These are phyloP conservation scores for Puccinia polysora DNA, from an alignment of 1,284 basidiomycete species.

Conservation along the genomic window DNA sequence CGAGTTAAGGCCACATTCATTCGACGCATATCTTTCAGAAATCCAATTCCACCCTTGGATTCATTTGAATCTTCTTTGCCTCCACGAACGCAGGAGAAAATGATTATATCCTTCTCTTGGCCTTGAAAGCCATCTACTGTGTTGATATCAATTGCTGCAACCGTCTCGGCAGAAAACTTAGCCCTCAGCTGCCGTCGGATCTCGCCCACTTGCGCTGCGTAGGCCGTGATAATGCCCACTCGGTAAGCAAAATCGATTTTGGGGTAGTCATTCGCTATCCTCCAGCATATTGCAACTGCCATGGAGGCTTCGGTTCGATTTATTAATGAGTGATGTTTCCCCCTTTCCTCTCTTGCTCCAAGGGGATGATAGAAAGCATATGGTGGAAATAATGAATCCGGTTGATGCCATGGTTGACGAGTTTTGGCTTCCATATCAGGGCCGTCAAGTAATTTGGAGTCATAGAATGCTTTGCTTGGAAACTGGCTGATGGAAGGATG, in stretches of 20 bases:
- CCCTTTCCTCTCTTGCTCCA: slow-evolving; percentile 54
- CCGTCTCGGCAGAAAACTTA: slow-evolving; percentile 69
- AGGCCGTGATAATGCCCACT: slow-evolving; percentile 91
- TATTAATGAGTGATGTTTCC: slow-evolving; percentile 64
- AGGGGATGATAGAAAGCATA: slow-evolving; percentile 83
- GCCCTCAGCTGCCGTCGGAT: slow-evolving; percentile 67
- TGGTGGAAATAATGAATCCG: slow-evolving; percentile 69
- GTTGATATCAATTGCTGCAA: slow-evolving; percentile 80
- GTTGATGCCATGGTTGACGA: slow-evolving; percentile 73
- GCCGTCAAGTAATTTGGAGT: slow-evolving; percentile 74
- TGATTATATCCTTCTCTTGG: slow-evolving; percentile 94
- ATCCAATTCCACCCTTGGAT: slow-evolving; percentile 50
- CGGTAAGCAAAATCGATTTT: slow-evolving; percentile 62
- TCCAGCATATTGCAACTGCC: slow-evolving; percentile 73
- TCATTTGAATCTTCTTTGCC: slow-evolving; percentile 60
- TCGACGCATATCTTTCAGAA: slow-evolving; percentile 65
- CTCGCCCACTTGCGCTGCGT: slow-evolving; percentile 70
- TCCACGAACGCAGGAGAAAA: slow-evolving; percentile 82
- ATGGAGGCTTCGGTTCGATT: slow-evolving; percentile 73
- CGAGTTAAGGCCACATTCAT: slow-evolving; percentile 98
- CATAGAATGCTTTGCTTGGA: slow-evolving; percentile 86
- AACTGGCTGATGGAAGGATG: slow-evolving; percentile 89
- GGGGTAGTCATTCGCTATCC: slow-evolving; percentile 65
- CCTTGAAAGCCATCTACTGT: slow-evolving; percentile 98
- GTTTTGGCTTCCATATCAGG: slow-evolving; percentile 83